phyloP scores from a whole-genome alignment of 2,329 filamentous ascomycete species.

The Scolecobasidium constrictum region DNA sequence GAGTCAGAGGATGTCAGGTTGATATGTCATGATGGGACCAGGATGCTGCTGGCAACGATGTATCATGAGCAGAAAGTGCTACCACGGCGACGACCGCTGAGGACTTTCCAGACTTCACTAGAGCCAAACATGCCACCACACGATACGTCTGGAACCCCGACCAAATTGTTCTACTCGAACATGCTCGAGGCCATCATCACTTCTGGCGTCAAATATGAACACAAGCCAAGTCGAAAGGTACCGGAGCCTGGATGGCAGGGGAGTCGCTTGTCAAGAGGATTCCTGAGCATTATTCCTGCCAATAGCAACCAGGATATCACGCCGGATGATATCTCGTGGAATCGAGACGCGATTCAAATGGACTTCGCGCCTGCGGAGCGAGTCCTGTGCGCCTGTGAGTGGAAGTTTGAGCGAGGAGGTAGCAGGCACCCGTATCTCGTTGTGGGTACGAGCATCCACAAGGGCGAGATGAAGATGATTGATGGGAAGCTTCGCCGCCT shows the following conservation, averaged over 20 bases:
- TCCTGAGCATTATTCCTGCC: not conserved
- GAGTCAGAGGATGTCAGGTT: no score
- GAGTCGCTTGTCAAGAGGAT: not conserved
- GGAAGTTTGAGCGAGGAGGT: not conserved
- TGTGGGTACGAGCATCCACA: slow-evolving; percentile 5
- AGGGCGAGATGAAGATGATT: slow-evolving; percentile 9
- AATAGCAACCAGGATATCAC: not conserved
- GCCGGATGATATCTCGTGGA: not conserved
- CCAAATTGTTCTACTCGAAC: slow-evolving; percentile 32
- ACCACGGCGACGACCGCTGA: not conserved
- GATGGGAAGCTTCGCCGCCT: not conserved
- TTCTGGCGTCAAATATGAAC: slow-evolving; percentile 28
- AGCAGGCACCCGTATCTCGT: slow-evolving; percentile 1
- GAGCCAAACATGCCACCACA: slow-evolving; percentile 11
- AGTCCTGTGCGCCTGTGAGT: slow-evolving; percentile 1
- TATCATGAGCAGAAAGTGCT: not conserved
- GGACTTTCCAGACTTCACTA: slow-evolving; percentile 19
- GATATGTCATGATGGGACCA: not conserved
- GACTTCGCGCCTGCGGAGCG: slow-evolving; percentile 4
- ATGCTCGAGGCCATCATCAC: slow-evolving; percentile 38
- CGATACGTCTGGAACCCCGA: slow-evolving; percentile 24
- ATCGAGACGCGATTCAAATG: not conserved
- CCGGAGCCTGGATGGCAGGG: not conserved
- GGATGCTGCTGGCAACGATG: not conserved
- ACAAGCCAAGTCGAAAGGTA: slow-evolving; percentile 13